Evolutionary conservation across 164 flowering plant genomes (phyloP), one percentile per base, ranked within the genome.

Genomic region (Santalum album): DNA sequence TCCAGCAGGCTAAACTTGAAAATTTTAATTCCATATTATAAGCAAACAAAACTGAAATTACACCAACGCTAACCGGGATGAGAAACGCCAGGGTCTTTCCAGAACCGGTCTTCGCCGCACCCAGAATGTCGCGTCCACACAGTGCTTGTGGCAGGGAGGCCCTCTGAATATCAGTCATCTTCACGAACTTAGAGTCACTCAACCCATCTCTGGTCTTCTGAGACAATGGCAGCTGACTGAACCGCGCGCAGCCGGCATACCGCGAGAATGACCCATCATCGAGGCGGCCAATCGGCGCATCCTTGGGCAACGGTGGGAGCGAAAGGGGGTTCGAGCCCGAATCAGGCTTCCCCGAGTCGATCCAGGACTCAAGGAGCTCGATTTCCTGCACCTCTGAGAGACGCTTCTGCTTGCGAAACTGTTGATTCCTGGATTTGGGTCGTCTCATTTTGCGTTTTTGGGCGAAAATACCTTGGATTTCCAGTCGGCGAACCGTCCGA

Each of bases 101-200:
- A 1, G 96, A 90, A 12, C 97, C 99, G 23, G 99, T 94, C 59
- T 85, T 86, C 0, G 99, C 99, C 0, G 97, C 97, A 19, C 99
- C 99, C 2, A 87, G 88, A 50, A 94, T 81, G 57, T 94, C 99
- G 0, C 96, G 68, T 7, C 96, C 95, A 35, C 95, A 81, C 14
- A 94, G 72, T 4, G 96, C 67, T 57, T 90, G 97, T 1, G 97
- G 97, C 71, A 94, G 61, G 1, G 97, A 74, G 27, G 96, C 95
- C 18, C 86, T 69, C 72, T 94, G 99, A 42, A 94, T 79, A 17
- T 82, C 90, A 39, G 92, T 86, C 92, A 87, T 87, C 1, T 59
- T 59, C 0, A 40, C 56, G 56, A 36, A 94, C 48, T 73, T 63
- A 0, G 73, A 59, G 1, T 70, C 65, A 0, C 59, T 58, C 55